phyloP scores from a whole-genome alignment of 2,329 filamentous ascomycete species.

The Periglandula ipomoeae region DNA sequence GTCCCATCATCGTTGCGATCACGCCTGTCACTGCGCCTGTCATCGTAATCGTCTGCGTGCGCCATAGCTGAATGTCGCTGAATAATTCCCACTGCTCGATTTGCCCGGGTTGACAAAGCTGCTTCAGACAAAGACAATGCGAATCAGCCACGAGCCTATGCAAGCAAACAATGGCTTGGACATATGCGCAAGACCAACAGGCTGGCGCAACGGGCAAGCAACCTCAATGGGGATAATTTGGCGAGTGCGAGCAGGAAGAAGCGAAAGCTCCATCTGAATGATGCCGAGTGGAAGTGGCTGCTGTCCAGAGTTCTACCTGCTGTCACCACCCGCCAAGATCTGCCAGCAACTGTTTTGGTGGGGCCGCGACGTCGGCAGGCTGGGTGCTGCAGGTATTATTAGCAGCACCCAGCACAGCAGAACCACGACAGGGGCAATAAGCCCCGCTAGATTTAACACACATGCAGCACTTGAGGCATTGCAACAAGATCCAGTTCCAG shows the following conservation, averaged over 20 bases:
- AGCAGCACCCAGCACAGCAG: too few relatives aligned
- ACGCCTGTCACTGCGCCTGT: constrained; percentile 7
- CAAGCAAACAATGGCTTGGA: background rate
- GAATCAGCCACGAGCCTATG: background rate
- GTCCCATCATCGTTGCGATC: constrained; percentile 6
- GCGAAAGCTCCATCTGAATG: background rate
- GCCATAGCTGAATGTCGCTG: constrained; percentile 16
- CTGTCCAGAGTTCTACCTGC: constrained; percentile 2
- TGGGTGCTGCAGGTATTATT: background rate
- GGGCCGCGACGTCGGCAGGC: background rate
- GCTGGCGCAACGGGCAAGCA: background rate
- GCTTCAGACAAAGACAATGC: constrained; percentile 8
- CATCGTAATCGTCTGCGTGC: constrained; percentile 15
- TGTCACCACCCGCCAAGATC: background rate
- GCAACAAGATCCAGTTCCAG: too few relatives aligned
- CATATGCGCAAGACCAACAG: background rate
- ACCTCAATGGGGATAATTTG: background rate
- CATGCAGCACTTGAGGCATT: too few relatives aligned
- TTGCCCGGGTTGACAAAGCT: background rate
- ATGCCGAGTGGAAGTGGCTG: background rate
- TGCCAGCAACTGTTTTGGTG: background rate
- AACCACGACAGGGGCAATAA: too few relatives aligned
- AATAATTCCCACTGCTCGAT: background rate
- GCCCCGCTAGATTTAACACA: too few relatives aligned
- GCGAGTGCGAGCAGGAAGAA: background rate